These are phyloP conservation scores for Ascochyta fabae DNA, from an alignment of 2,329 filamentous ascomycete species.

Conservation along the genomic window DNA sequence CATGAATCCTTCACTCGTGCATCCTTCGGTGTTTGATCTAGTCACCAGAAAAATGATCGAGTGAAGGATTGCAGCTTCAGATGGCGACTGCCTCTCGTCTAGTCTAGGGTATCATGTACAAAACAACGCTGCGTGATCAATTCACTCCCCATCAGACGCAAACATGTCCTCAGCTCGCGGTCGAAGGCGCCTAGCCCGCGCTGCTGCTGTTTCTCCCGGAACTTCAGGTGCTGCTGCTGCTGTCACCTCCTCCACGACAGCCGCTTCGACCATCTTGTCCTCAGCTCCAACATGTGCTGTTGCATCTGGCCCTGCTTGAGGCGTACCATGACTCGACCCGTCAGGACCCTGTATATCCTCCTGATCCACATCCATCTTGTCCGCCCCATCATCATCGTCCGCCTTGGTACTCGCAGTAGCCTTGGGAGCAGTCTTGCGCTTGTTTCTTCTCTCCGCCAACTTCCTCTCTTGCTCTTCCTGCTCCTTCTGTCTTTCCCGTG, in stretches of 20 bases:
- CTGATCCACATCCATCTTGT: conserved; percentile 28
- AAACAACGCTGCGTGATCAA: neutral
- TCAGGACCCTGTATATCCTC: conserved; percentile 9
- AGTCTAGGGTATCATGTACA: conserved; percentile 24
- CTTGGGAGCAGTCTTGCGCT: conserved; percentile 26
- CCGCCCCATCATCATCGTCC: conserved; percentile 23
- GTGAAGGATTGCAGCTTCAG: too few relatives aligned
- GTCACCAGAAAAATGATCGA: too few relatives aligned
- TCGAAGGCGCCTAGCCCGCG: conserved; percentile 42
- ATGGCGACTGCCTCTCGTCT: neutral
- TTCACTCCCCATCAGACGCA: conserved; percentile 40
- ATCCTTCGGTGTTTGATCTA: neutral
- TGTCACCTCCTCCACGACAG: neutral
- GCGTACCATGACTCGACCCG: conserved; percentile 15
- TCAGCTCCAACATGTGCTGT: neutral
- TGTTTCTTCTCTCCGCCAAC: conserved; percentile 58
- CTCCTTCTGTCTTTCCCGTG: conserved; percentile 49
- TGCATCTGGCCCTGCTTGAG: conserved; percentile 1
- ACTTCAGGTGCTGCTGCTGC: conserved; percentile 17
- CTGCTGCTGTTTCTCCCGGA: conserved; percentile 44
- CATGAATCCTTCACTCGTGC: neutral
- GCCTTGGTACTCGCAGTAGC: conserved; percentile 9
- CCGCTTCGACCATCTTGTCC: neutral
- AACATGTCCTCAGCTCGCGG: conserved; percentile 52
- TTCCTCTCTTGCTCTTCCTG: conserved; percentile 70